Percentiles rank a stretch among this genome's conserved stretches.
Evolutionary conservation across 441 rosid genomes (phyloP).

Genomic region (Arabidopsis lyrata): DNA sequence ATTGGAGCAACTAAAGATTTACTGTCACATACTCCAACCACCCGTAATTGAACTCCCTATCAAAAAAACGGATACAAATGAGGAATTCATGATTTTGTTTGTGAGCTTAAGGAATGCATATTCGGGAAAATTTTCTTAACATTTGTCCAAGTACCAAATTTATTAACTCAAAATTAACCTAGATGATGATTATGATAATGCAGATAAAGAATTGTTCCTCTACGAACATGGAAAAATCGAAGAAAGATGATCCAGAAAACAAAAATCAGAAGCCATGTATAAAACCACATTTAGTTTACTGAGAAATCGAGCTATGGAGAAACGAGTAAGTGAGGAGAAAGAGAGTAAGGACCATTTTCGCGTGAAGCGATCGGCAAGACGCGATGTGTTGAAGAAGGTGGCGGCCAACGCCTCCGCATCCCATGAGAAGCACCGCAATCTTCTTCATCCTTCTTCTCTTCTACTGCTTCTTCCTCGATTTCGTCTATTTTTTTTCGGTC

Average conservation of each 20-base stretch:
- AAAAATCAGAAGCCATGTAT: neutral
- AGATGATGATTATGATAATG: conserved; percentile 4
- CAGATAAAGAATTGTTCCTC: neutral
- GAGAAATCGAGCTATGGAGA: conserved; percentile 15
- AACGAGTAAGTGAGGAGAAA: conserved; percentile 3
- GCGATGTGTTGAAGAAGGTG: conserved; percentile 84
- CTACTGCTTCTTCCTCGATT: conserved; percentile 20
- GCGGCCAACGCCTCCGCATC: conserved; percentile 94
- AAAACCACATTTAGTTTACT: neutral
- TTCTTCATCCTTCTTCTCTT: conserved; percentile 55
- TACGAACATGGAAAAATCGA: neutral
- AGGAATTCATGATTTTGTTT: neutral
- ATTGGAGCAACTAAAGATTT: conserved; percentile 63
- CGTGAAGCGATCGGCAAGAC: conserved; percentile 87
- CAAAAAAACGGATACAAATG: neutral
- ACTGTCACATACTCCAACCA: conserved; percentile 84
- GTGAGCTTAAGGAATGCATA: neutral
- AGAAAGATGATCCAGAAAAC: conserved; percentile 17
- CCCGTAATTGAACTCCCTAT: conserved; percentile 81
- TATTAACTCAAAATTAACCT: neutral
- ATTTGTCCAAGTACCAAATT: no score
- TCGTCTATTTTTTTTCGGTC: neutral
- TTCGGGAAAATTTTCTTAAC: no score
- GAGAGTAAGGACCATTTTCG: conserved; percentile 54
- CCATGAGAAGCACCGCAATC: conserved; percentile 74